Evolutionary conservation across 805 yeast species (phyloP).

Genomic region (Tetrapisispora iriomotensis): DNA sequence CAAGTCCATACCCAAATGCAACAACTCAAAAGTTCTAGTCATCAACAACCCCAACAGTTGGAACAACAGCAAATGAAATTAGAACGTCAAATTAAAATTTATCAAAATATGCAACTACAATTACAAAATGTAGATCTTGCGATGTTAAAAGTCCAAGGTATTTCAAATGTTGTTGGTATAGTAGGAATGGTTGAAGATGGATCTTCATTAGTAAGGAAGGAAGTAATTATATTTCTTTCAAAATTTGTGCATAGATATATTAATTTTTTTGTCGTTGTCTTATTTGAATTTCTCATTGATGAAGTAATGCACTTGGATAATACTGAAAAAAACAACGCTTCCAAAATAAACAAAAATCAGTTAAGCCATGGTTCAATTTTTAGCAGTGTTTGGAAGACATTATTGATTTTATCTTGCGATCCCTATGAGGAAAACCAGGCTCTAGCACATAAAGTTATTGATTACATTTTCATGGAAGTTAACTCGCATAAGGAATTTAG

Average conservation of each 20-base stretch:
- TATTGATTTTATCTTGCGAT: constrained; percentile 73
- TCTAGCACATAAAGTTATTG: constrained; percentile 66
- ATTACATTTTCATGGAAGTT: constrained; percentile 54
- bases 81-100: constrained; percentile 26
- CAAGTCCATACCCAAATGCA: constrained; percentile 27
- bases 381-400: constrained; percentile 78
- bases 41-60: constrained; percentile 21
- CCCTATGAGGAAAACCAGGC: constrained; percentile 75
- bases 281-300: constrained; percentile 74
- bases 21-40: constrained; percentile 17
- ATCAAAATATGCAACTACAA: constrained; percentile 21
- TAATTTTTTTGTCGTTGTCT: constrained; percentile 73
- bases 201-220: constrained; percentile 79
- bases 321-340: constrained; percentile 11
- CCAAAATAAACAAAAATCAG: constrained; percentile 41
- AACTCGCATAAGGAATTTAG: constrained; percentile 45
- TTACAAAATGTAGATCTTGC: constrained; percentile 26
- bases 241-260: constrained; percentile 60
- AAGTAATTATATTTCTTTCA: constrained; percentile 68
- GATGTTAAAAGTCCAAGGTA: constrained; percentile 57
- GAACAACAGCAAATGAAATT: constrained; percentile 24
- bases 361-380: constrained; percentile 85
- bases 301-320: constrained; percentile 56
- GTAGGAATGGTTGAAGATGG: constrained; percentile 73
- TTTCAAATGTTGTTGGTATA: constrained; percentile 58